Percentiles rank a stretch among this genome's conserved stretches.
phyloP scores from a whole-genome alignment of 441 rosid species.

The Hura crepitans region DNA sequence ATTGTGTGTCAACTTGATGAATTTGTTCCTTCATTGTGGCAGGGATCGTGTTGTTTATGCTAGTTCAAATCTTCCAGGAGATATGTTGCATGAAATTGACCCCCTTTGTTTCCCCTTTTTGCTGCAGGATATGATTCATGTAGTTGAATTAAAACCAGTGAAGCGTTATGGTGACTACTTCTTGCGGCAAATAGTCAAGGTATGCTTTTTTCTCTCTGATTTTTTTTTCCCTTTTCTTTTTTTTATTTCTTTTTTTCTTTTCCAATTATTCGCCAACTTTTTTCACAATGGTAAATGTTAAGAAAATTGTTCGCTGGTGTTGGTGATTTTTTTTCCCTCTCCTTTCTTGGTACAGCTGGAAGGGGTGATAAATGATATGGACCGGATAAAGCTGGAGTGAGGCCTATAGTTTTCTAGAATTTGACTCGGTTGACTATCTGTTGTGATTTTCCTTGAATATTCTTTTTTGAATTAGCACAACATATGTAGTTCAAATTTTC shows the following conservation, averaged over 20 bases:
- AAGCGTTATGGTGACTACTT: constrained; percentile 71
- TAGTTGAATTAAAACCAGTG: constrained; percentile 65
- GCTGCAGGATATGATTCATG: constrained; percentile 75
- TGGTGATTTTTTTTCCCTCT: neutral
- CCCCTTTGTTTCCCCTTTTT: neutral
- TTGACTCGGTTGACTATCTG: constrained; percentile 8
- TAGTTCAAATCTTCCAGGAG: neutral
- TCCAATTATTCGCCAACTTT: neutral
- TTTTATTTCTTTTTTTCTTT: too few species aligned
- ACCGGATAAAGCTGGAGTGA: constrained; percentile 71
- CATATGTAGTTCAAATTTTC: constrained; percentile 8
- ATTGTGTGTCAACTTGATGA: neutral
- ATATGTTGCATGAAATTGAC: neutral
- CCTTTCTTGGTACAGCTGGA: constrained; percentile 55
- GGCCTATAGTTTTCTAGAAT: constrained; percentile 1
- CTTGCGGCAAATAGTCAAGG: constrained; percentile 74
- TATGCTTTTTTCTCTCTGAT: too few species aligned
- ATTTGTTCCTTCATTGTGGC: neutral
- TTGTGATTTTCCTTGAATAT: constrained; percentile 5
- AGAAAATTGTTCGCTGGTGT: neutral
- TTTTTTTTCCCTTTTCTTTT: too few species aligned
- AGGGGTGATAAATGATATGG: constrained; percentile 76
- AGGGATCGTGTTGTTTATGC: neutral
- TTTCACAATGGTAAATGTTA: neutral
- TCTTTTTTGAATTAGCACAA: constrained; percentile 14